A percentile compares a stretch with the other conserved stretches of the same genome.
phyloP scores from a whole-genome alignment of 1,284 basidiomycete species.

The Ceratobasidium papillatum region DNA sequence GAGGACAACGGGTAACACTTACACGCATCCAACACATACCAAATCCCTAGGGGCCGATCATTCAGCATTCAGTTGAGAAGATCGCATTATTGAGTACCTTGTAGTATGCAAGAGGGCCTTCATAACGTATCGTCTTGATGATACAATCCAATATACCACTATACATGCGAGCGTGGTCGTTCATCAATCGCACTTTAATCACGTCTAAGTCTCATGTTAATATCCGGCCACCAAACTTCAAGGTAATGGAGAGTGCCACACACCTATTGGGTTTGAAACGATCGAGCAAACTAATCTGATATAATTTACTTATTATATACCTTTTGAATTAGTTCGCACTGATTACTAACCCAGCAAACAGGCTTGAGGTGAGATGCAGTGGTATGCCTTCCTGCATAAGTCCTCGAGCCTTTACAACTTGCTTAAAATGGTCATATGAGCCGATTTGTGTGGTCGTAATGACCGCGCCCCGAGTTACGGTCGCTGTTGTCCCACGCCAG shows the following conservation, averaged over 20 bases:
- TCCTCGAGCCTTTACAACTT: constrained; percentile 51
- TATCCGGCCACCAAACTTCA: not conserved
- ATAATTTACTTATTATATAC: not conserved
- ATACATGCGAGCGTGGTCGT: constrained; percentile 52
- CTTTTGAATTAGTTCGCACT: not conserved
- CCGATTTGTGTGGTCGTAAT: constrained; percentile 55
- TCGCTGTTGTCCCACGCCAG: constrained; percentile 54
- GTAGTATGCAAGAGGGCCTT: constrained; percentile 24
- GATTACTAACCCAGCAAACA: constrained; percentile 53
- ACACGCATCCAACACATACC: constrained; percentile 40
- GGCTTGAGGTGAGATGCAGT: constrained; percentile 53
- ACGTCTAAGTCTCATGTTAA: constrained; percentile 49
- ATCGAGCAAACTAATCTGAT: constrained; percentile 54
- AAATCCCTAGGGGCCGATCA: constrained; percentile 4
- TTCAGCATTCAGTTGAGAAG: not conserved
- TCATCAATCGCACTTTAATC: constrained; percentile 57
- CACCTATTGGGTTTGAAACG: constrained; percentile 55
- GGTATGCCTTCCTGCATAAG: constrained; percentile 53
- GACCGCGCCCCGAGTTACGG: constrained; percentile 54
- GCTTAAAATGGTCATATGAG: constrained; percentile 56
- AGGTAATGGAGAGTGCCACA: constrained; percentile 38
- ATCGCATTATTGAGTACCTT: not conserved
- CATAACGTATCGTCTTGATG: constrained; percentile 12
- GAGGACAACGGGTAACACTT: not conserved
- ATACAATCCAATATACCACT: constrained; percentile 28